Evolutionary conservation across 208 protist genomes (phyloP).

Genomic region (Wallacemonas rigidus): DNA sequence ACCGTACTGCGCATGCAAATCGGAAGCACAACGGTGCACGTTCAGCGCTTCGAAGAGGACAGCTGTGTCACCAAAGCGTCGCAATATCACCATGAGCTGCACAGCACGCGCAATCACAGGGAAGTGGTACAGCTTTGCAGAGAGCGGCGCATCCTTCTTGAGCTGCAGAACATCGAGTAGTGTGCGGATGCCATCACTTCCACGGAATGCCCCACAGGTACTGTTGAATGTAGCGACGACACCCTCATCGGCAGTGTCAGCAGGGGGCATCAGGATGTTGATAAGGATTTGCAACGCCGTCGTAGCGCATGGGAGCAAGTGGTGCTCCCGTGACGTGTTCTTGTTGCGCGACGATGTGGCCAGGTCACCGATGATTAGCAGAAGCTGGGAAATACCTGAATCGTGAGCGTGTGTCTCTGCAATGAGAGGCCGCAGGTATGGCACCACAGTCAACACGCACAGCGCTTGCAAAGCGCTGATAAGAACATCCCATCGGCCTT

Average conservation of each 20-base stretch:
- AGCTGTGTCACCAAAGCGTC: conserved; percentile 73
- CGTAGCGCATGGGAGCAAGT: conserved; percentile 69
- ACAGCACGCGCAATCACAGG: conserved; percentile 81
- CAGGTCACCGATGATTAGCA: conserved; percentile 78
- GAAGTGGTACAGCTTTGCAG: conserved; percentile 78
- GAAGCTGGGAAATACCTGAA: conserved; percentile 75
- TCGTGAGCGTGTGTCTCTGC: conserved; percentile 62
- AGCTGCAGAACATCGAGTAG: conserved; percentile 77
- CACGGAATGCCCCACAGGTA: conserved; percentile 68
- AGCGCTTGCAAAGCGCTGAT: conserved; percentile 67
- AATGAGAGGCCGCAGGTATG: conserved; percentile 72
- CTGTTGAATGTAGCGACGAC: conserved; percentile 67
- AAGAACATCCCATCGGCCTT: conserved; percentile 81
- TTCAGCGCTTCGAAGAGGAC: conserved; percentile 81
- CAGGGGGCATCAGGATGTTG: conserved; percentile 63
- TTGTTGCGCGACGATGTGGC: conserved; percentile 56
- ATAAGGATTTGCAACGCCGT: conserved; percentile 79
- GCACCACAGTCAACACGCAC: conserved; percentile 73
- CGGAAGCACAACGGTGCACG: conserved; percentile 65
- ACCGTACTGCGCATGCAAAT: conserved; percentile 66
- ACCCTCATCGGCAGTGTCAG: conserved; percentile 67
- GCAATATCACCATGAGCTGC: conserved; percentile 75
- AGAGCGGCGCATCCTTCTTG: conserved; percentile 67
- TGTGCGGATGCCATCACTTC: conserved; percentile 72
- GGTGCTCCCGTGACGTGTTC: conserved; percentile 65